phyloP scores from a whole-genome alignment of 2,329 filamentous ascomycete species.

The Elsinoe arachidis region DNA sequence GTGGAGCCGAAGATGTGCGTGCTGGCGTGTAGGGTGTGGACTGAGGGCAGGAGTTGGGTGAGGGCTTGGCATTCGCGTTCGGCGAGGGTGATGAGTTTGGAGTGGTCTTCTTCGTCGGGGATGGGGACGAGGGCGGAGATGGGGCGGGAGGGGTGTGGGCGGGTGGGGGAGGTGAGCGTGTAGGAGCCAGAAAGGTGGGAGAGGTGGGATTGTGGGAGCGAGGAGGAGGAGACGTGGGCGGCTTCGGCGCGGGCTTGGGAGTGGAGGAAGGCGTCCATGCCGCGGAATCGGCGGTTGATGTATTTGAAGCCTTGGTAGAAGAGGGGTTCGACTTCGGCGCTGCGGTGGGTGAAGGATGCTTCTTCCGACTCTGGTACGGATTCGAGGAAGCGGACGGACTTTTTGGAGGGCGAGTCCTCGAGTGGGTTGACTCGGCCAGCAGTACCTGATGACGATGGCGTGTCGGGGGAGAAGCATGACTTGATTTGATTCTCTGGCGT shows the following conservation, averaged over 20 bases:
- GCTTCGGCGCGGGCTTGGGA: constrained; percentile 80
- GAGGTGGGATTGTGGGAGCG: constrained; percentile 62
- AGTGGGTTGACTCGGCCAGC: constrained; percentile 25
- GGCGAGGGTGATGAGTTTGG: constrained; percentile 26
- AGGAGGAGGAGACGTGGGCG: constrained; percentile 72
- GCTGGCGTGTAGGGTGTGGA: constrained; percentile 56
- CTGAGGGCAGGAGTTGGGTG: constrained; percentile 53
- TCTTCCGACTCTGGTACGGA: constrained; percentile 17
- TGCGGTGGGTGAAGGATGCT: background rate
- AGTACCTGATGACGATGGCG: background rate
- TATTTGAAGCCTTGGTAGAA: constrained; percentile 85
- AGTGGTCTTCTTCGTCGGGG: constrained; percentile 30
- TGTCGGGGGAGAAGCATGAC: constrained; percentile 12
- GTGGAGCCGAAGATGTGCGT: constrained; percentile 53
- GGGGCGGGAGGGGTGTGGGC: constrained; percentile 35
- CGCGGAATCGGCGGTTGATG: constrained; percentile 53
- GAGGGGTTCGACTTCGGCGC: constrained; percentile 53
- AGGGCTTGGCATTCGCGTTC: constrained; percentile 78
- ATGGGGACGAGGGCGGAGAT: constrained; percentile 36
- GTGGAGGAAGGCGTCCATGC: constrained; percentile 73
- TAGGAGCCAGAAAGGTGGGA: constrained; percentile 80
- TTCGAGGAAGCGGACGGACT: constrained; percentile 67
- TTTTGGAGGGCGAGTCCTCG: constrained; percentile 46
- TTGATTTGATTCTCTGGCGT: constrained; percentile 1
- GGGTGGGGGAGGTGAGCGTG: constrained; percentile 52